These are phyloP conservation scores for Epichloe glyceriae DNA, from an alignment of 2,329 filamentous ascomycete species.

Conservation along the genomic window DNA sequence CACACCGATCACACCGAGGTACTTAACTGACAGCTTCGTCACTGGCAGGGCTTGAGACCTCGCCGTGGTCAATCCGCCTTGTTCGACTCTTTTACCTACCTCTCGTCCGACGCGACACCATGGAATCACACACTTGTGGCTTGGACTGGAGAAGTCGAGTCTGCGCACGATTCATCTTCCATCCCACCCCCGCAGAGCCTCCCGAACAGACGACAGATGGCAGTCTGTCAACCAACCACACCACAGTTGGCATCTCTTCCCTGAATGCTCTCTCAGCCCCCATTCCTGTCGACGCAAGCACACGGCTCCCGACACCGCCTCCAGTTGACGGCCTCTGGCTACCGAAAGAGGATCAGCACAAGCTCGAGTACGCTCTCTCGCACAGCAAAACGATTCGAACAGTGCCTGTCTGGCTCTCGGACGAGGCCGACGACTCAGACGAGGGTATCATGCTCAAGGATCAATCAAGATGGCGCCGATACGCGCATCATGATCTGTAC, in stretches of 20 bases:
- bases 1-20: too few species aligned
- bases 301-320: conserved; percentile 42
- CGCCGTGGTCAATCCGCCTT: conserved; percentile 82
- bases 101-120: conserved; percentile 68
- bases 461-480: conserved; percentile 76
- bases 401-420: conserved; percentile 77
- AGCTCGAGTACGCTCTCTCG: conserved; percentile 61
- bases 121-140: conserved; percentile 91
- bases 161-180: conserved; percentile 26
- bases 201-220: conserved; percentile 27
- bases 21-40: not conserved
- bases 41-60: conserved; percentile 52
- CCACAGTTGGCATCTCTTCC: conserved; percentile 37
- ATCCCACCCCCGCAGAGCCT: conserved; percentile 33
- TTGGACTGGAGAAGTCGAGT: conserved; percentile 82
- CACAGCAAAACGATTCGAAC: conserved; percentile 66
- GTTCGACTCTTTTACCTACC: conserved; percentile 79
- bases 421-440: conserved; percentile 53
- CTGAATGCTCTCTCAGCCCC: conserved; percentile 69
- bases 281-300: conserved; percentile 54
- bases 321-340: conserved; percentile 59
- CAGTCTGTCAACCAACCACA: conserved; percentile 8
- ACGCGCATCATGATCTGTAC: conserved; percentile 84
- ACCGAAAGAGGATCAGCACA: conserved; percentile 53
- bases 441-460: conserved; percentile 66